Evolutionary conservation across 805 yeast species (phyloP).

Genomic region (Teunomyces stri): DNA sequence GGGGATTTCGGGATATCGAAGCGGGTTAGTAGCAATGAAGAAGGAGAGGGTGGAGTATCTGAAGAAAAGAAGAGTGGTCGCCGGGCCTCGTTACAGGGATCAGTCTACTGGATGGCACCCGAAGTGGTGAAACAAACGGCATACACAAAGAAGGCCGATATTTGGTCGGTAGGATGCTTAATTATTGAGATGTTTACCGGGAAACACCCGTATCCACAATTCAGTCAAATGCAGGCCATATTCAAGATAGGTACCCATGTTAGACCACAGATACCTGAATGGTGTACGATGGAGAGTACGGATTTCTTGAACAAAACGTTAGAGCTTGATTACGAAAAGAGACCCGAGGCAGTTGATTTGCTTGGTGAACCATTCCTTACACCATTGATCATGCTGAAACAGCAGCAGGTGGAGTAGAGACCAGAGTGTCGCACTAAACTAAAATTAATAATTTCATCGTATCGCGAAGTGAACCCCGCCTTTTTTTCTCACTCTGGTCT

Average conservation of each 20-base stretch:
- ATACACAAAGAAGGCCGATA: conserved; percentile 89
- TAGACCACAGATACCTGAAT: conserved; percentile 74
- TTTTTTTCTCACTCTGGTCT: background rate
- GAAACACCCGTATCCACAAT: conserved; percentile 91
- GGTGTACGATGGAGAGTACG: conserved; percentile 65
- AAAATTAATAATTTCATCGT: too few relatives aligned
- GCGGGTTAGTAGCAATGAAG: conserved; percentile 24
- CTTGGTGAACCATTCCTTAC: conserved; percentile 62
- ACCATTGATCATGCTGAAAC: conserved; percentile 37
- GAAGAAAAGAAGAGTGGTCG: conserved; percentile 33
- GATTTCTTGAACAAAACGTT: conserved; percentile 68
- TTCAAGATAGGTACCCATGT: conserved; percentile 88
- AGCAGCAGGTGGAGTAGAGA: background rate
- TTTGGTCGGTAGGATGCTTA: conserved; percentile 96
- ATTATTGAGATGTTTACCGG: conserved; percentile 96
- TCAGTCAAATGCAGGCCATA: conserved; percentile 95
- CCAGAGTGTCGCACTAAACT: background rate
- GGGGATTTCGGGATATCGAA: conserved; percentile 83
- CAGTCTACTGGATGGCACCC: conserved; percentile 98
- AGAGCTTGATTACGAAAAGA: conserved; percentile 65
- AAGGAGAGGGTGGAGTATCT: conserved; percentile 20
- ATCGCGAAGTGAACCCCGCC: background rate
- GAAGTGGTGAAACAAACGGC: conserved; percentile 94
- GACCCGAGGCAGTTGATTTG: conserved; percentile 74
- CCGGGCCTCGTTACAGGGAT: conserved; percentile 88